Evolutionary conservation across 2,329 filamentous ascomycete genomes (phyloP).

Genomic region (Sarocladiaceae sp.): DNA sequence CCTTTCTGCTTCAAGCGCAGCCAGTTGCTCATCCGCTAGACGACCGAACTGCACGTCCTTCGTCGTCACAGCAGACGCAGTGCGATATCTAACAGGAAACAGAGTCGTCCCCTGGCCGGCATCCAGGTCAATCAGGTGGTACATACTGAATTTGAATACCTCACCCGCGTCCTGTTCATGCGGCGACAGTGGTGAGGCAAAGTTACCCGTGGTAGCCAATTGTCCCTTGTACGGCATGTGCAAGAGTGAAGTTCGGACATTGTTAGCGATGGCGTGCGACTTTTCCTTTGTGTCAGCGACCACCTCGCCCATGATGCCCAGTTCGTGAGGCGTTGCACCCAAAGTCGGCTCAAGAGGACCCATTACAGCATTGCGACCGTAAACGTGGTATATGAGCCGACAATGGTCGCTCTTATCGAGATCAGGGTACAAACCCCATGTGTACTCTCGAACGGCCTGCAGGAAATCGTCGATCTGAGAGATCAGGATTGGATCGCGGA

Average conservation of each 20-base stretch:
- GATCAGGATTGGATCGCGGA: constrained; percentile 41
- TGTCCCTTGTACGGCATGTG: constrained; percentile 41
- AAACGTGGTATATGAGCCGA: constrained; percentile 37
- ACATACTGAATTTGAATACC: constrained; percentile 36
- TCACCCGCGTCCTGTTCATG: constrained; percentile 23
- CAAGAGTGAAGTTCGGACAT: constrained; percentile 31
- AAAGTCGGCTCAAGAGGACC: constrained; percentile 20
- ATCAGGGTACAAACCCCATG: constrained; percentile 16
- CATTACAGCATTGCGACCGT: constrained; percentile 34
- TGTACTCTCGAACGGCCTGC: constrained; percentile 18
- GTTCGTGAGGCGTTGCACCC: constrained; percentile 24
- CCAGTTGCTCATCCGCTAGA: background rate
- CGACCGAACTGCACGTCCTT: background rate
- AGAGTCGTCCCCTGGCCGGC: constrained; percentile 13
- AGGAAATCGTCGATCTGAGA: constrained; percentile 31
- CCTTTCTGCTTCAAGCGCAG: background rate
- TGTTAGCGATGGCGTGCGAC: constrained; percentile 33
- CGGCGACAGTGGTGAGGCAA: constrained; percentile 25
- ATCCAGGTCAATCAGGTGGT: constrained; percentile 38
- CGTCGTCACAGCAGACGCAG: background rate
- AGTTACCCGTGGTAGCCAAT: constrained; percentile 43
- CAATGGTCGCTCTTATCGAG: constrained; percentile 22
- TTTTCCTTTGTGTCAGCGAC: constrained; percentile 35
- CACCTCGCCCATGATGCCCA: constrained; percentile 40
- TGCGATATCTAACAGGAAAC: constrained; percentile 9